Evolutionary conservation across 2,329 filamentous ascomycete genomes (phyloP).

Genomic region (Phaeosphaeriaceae sp.): DNA sequence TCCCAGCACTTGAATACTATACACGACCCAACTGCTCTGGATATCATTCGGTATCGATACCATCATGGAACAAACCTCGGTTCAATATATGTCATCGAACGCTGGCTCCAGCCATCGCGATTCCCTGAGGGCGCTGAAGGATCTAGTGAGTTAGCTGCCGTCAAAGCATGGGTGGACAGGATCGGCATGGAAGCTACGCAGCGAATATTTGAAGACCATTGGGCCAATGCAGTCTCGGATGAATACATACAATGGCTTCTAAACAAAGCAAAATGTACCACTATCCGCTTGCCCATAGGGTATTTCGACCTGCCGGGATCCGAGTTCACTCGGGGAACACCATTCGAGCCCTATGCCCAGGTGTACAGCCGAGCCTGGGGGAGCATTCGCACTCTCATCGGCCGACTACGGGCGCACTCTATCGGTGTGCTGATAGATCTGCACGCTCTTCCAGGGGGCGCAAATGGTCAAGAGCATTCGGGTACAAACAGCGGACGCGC

Average conservation of each 20-base stretch:
- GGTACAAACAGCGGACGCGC: slow-evolving; percentile 61
- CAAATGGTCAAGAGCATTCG: slow-evolving; percentile 62
- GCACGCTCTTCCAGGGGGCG: slow-evolving; percentile 65
- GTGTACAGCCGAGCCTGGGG: slow-evolving; percentile 63
- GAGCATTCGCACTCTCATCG: slow-evolving; percentile 56
- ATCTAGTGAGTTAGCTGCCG: slow-evolving; percentile 60
- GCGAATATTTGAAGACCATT: slow-evolving; percentile 61
- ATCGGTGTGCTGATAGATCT: slow-evolving; percentile 65
- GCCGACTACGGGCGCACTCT: slow-evolving; percentile 53
- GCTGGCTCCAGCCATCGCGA: slow-evolving; percentile 61
- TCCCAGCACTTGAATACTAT: slow-evolving; percentile 37
- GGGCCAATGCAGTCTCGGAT: slow-evolving; percentile 58
- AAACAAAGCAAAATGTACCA: slow-evolving; percentile 60
- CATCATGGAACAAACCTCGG: slow-evolving; percentile 67
- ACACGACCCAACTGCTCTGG: slow-evolving; percentile 46
- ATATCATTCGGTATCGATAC: slow-evolving; percentile 62
- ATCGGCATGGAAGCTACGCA: slow-evolving; percentile 58
- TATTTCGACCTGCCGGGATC: slow-evolving; percentile 62
- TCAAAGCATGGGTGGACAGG: slow-evolving; percentile 54
- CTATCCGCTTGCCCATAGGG: slow-evolving; percentile 65
- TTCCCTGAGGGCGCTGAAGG: slow-evolving; percentile 53
- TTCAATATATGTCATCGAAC: slow-evolving; percentile 65
- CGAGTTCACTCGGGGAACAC: slow-evolving; percentile 57
- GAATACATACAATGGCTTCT: slow-evolving; percentile 61
- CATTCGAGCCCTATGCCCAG: slow-evolving; percentile 56